Percentiles rank a stretch among this genome's conserved stretches.
These are phyloP conservation scores for Globisporangium iwayamae DNA, from an alignment of 352 stramenopile species.

Conservation along the genomic window DNA sequence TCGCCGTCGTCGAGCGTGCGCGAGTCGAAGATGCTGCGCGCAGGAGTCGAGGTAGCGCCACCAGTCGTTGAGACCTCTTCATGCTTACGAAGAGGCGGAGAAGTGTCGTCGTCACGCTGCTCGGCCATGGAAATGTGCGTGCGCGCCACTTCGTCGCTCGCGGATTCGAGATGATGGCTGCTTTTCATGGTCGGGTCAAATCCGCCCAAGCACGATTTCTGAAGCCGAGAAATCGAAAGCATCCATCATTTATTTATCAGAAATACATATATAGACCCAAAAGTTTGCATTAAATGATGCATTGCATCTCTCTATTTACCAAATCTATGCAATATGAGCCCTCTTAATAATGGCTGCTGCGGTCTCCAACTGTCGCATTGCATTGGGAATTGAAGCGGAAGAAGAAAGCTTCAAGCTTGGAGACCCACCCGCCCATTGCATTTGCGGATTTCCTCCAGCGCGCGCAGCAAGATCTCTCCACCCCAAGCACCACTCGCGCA, in stretches of 20 bases:
- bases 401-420: conserved; percentile 4
- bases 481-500: background rate
- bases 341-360: background rate
- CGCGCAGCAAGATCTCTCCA: background rate
- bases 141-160: background rate
- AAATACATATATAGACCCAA: background rate
- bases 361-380: conserved; percentile 8
- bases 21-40: background rate
- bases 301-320: background rate
- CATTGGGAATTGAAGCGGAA: conserved; percentile 3
- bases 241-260: background rate
- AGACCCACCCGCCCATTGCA: background rate
- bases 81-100: background rate
- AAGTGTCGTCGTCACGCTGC: background rate
- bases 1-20: background rate
- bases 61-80: background rate
- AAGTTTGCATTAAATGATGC: background rate
- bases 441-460: background rate
- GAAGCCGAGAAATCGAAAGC: background rate
- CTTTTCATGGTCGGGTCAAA: background rate
- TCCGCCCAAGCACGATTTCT: background rate
- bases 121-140: background rate
- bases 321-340: background rate
- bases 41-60: background rate
- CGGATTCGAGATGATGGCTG: conserved; percentile 6